Conservation (phyloP, 805 yeast genomes). For the Aciculoconidium aculeatum region DNA sequence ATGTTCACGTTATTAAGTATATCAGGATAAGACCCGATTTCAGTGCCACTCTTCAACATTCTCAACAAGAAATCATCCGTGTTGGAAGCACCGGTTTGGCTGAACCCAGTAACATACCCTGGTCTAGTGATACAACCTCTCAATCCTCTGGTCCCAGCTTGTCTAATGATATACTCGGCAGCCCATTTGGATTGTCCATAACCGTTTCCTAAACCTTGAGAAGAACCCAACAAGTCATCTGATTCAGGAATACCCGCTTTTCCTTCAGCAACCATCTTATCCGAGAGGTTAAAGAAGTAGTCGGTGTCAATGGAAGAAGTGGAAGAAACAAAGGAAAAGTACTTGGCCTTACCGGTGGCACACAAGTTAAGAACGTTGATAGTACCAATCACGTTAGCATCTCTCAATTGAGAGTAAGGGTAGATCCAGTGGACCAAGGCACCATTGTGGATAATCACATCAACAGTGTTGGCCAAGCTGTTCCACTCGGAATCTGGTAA, state of each 20-base stretch:
- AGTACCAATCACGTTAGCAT: slow-evolving; percentile 88
- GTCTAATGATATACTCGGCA: slow-evolving; percentile 82
- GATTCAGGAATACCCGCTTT: slow-evolving; percentile 70
- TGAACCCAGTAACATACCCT: slow-evolving; percentile 90
- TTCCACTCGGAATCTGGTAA: slow-evolving; percentile 52
- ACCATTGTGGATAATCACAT: slow-evolving; percentile 90
- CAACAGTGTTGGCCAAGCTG: slow-evolving; percentile 52
- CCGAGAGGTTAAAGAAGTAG: slow-evolving; percentile 73
- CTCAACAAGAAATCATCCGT: slow-evolving; percentile 95
- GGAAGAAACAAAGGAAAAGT: slow-evolving; percentile 87
- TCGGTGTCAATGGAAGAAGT: slow-evolving; percentile 89
- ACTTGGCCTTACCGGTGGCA: slow-evolving; percentile 75
- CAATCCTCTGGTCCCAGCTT: slow-evolving; percentile 84
- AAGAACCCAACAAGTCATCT: slow-evolving; percentile 80
- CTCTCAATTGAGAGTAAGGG: slow-evolving; percentile 85
- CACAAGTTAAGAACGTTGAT: slow-evolving; percentile 77
- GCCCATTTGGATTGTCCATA: slow-evolving; percentile 99
- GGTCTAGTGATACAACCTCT: slow-evolving; percentile 90
- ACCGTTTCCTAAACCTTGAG: slow-evolving; percentile 79
- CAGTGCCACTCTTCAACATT: slow-evolving; percentile 91
- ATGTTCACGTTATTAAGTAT: slow-evolving; percentile 85
- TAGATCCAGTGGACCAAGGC: slow-evolving; percentile 99
- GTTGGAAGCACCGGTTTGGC: slow-evolving; percentile 80
- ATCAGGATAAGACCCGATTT: slow-evolving; percentile 80
- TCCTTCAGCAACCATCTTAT: slow-evolving; percentile 58